Conservation (phyloP, 2,329 filamentous ascomycete species). For the Fusarium sp. region DNA sequence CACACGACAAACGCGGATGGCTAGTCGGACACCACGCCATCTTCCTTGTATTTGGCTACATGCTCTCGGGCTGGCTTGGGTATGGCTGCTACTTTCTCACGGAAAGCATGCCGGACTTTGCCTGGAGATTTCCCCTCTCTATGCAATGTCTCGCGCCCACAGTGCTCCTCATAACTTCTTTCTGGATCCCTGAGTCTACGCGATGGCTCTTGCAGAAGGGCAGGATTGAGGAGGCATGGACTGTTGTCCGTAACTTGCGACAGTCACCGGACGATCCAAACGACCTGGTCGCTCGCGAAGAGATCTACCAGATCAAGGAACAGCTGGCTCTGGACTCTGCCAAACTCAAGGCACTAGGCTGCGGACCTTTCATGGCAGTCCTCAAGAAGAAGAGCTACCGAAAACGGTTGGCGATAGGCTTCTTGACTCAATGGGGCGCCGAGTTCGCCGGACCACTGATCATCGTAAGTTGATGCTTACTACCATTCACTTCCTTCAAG, state of each 20-base stretch:
- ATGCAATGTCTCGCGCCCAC: slow-evolving; percentile 52
- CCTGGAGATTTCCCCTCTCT: slow-evolving; percentile 54
- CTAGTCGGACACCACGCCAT: slow-evolving; percentile 60
- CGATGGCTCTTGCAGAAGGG: slow-evolving; percentile 59
- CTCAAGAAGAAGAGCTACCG: slow-evolving; percentile 57
- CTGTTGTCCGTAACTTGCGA: slow-evolving; percentile 50
- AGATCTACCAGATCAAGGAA: slow-evolving; percentile 56
- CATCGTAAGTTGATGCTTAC: slow-evolving; percentile 49
- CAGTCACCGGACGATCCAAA: slow-evolving; percentile 43
- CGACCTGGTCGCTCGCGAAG: slow-evolving; percentile 55
- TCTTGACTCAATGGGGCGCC: slow-evolving; percentile 62
- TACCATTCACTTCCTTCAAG: fast-evolving
- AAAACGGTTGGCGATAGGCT: slow-evolving; percentile 60
- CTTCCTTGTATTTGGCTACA: slow-evolving; percentile 56
- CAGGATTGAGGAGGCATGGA: slow-evolving; percentile 54
- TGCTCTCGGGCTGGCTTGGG: slow-evolving; percentile 51
- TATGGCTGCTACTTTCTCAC: slow-evolving; percentile 46
- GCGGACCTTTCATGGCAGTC: slow-evolving; percentile 53
- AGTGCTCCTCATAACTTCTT: slow-evolving; percentile 47
- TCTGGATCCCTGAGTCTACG: slow-evolving; percentile 53
- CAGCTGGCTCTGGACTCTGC: slow-evolving; percentile 54
- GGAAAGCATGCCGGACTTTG: slow-evolving; percentile 40
- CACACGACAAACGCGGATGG: slow-evolving; percentile 55
- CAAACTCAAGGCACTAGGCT: slow-evolving; percentile 50
- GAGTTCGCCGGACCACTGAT: slow-evolving; percentile 61